Base-by-base conservation (phyloP, 306 rosid species). In the Medicago ruthenica region DNA sequence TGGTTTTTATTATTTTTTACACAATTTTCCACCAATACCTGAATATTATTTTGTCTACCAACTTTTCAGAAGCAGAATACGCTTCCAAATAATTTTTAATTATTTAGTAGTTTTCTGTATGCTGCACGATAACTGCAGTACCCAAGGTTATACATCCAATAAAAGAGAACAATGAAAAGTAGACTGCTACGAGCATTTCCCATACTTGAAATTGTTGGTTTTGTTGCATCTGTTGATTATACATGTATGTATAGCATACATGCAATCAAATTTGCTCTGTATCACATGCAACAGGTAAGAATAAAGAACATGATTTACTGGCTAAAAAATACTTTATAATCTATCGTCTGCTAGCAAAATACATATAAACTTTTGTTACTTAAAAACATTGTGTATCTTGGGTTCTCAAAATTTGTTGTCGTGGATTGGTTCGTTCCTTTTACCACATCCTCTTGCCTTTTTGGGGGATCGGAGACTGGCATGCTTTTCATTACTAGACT, bases 1-100 rank as follows among this genome's bases (percentile, higher is more conserved):
- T 45, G 17, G 15, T 48, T 73, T 71, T 80, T 55, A 66, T 62
- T 67, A 14, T 44, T 48, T 65, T 20, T 22, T 65, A 12, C 24
- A 10, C 31, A 41, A 50, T 60, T 39, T 50, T 50, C 47, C 55
- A 9, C 47, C 2, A 1, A 17, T 27, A 60, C 17, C 3, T 27
- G 13, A 70, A 22, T 20, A 15, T 61, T 20, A 15, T 61, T 59
- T 63, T 54, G 18, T 72, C 37, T 42, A 27, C 58, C 0, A 24
- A 39, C 20, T 27, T 54, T 73, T 63, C 21, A 27, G 3, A 48
- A 16, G 48, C 12, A 50, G 67, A 48, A 48, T 48, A 44, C 36
- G 17, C 39, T 51, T 51, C 24, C 7, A 16, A 39, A 24, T n/a
- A 24, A 9, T 2, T 58, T 31, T 10, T 34, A 6, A 14, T 14